Evolutionary conservation across 768 basidiomycete species (phyloP).

Genomic region (Leccinellum luteum): DNA sequence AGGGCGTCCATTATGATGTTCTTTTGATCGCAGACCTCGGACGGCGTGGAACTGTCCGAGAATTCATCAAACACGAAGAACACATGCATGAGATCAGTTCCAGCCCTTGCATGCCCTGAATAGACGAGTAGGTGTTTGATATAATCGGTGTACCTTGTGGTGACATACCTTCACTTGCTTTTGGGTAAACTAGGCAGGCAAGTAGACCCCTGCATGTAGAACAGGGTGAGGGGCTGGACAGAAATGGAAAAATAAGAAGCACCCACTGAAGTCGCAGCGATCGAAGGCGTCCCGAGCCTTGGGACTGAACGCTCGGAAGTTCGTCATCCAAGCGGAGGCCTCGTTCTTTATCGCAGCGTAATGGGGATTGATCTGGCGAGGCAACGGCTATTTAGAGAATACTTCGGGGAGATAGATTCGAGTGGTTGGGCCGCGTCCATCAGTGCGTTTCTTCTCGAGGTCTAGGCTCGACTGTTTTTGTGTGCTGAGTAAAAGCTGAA

Average conservation of each 20-base stretch:
- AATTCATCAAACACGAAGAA: constrained; percentile 52
- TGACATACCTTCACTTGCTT: constrained; percentile 10
- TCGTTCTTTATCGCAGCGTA: constrained; percentile 4
- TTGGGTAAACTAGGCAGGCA: constrained; percentile 4
- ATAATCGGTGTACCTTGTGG: not conserved
- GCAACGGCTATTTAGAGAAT: too few species aligned
- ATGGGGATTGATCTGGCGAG: not conserved
- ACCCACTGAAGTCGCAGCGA: constrained; percentile 10
- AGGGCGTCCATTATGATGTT: constrained; percentile 20
- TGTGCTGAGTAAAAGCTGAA: too few species aligned
- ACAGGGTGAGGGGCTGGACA: not conserved
- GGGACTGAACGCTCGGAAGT: constrained; percentile 8
- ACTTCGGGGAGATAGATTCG: too few species aligned
- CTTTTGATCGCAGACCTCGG: constrained; percentile 27
- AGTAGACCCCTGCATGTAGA: constrained; percentile 5
- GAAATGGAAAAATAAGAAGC: not conserved
- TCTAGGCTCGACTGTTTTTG: constrained; percentile 10
- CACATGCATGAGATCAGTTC: constrained; percentile 46
- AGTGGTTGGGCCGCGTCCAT: too few species aligned
- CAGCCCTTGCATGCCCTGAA: too few species aligned
- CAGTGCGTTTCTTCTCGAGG: too few species aligned
- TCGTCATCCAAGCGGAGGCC: constrained; percentile 3
- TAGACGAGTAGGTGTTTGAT: too few species aligned
- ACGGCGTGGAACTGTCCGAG: constrained; percentile 39
- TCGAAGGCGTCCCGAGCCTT: constrained; percentile 11